Base-by-base conservation (phyloP, 2,329 filamentous ascomycete genomes). In the Colletotrichum lentis region DNA sequence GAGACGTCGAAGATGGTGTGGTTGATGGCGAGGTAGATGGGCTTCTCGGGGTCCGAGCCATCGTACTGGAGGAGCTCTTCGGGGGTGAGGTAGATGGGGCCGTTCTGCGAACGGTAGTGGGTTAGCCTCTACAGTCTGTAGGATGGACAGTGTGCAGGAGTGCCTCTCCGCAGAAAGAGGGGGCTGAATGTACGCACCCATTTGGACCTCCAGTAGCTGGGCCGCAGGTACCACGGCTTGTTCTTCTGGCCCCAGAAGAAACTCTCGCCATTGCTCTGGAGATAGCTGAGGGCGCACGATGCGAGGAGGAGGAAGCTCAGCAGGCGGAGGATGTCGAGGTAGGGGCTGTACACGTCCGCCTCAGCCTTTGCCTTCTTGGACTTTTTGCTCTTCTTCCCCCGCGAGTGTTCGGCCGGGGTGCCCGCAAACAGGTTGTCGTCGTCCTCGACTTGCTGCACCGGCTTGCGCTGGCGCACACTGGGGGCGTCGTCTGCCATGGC, bases 21-120 rank as follows among this genome's bases (percentile, higher is more conserved):
- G 82, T 96, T 95, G 74, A 99, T 89, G 70, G 94, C 93, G 64
- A 99, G 86, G 82, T 97, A 97, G 77, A 98, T 88, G 7, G 96
- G 96, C 68, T 91, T 88, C 8, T 80, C 78, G 11, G 89, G 82
- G 79, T 97, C 89, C 66, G 82, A 85, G 80, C 96, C 96, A 80
- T 97, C 90, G 84, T 91, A 96, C 58, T 82, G 77, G 53, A 86
- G 78, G 56, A 99, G 89, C 77, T 97, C 85, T 22, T 84, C 82
- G 64, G 91, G 90, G 1, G 93, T 97, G 46, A 98, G 85, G 76
- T 86, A 82, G 58, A 92, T 70, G 16, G 93, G 91, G 1, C 84
- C 84, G 67, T 78, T 76, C 85, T 88, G 72, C 63, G 71, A 78
- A 76, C 82, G 84, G 20, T n/a, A 43, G n/a, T 14, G 12, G 31